Evolutionary conservation across 2,329 filamentous ascomycete species (phyloP).

Genomic region (Fusarium citri): DNA sequence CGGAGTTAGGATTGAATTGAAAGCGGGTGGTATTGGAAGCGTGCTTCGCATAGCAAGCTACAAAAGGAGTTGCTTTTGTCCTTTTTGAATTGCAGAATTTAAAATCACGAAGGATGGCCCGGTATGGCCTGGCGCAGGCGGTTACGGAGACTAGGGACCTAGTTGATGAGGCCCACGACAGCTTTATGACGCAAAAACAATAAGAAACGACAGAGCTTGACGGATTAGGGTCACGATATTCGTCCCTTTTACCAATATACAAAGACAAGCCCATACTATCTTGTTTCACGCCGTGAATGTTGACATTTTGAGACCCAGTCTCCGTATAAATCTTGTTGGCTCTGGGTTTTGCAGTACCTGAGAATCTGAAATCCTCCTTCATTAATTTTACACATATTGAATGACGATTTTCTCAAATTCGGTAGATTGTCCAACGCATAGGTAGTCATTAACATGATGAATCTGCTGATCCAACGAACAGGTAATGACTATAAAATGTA

Average conservation of each 20-base stretch:
- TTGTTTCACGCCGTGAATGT: background rate
- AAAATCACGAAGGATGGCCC: slow-evolving; percentile 36
- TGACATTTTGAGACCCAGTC: background rate
- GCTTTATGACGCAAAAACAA: slow-evolving; percentile 32
- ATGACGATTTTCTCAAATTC: background rate
- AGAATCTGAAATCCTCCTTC: background rate
- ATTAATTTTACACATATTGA: background rate
- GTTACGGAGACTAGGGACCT: slow-evolving; percentile 38
- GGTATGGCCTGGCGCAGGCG: slow-evolving; percentile 39
- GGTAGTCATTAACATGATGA: background rate
- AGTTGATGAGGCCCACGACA: slow-evolving; percentile 40
- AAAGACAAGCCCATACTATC: slow-evolving; percentile 27
- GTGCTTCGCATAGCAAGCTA: slow-evolving; percentile 33
- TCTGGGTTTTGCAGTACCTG: background rate
- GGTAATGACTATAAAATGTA: background rate
- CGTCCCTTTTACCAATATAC: slow-evolving; percentile 27
- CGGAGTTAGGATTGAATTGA: slow-evolving; percentile 47
- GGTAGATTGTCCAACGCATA: background rate
- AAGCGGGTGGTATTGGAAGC: slow-evolving; percentile 35
- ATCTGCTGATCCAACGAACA: background rate
- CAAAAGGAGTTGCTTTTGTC: slow-evolving; percentile 38
- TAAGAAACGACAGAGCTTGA: slow-evolving; percentile 38
- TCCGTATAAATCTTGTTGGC: background rate
- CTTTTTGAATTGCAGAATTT: slow-evolving; percentile 43
- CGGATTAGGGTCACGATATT: background rate